Evolutionary conservation across 345 rosid species (phyloP), one percentile per base, ranked within the genome.

Genomic region (Eucalyptus curtisii): DNA sequence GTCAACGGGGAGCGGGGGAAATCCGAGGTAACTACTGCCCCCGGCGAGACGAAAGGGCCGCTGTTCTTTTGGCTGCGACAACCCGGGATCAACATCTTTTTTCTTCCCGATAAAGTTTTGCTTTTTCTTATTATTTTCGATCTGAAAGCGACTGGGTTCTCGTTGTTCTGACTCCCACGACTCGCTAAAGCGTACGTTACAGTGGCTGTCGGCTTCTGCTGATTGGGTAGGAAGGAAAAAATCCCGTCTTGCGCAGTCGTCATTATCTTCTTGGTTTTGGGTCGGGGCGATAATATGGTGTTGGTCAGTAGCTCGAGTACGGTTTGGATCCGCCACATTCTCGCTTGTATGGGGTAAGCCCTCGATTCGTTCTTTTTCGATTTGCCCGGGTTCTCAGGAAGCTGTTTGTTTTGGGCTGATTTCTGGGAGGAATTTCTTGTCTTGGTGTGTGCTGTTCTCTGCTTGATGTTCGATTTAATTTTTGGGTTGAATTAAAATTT

Each of bases 331-430:
- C 87, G 87, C 85, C 93, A 92, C 89, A 86, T 94, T 52, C 93
- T 95, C 19, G 92, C 93, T 87, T 95, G 94, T 86, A 93, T 93
- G 92, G 94, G 95, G 97, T 94, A 89, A 90, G 91, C 89, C 12
- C 30, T 91, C 45, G 85, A 44, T 57, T 82, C 89, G 88, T 6
- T 22, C 44, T 88, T 45, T 45, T 10, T 17, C 19, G 30, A 25
- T 30, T 55, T 14, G 44, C 87, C 86, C 71, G 13, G 6, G 37
- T 13, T 40, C 45, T 15, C 40, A 10, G 9, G 66, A 19, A 50
- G 44, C 30, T 25, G 37, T 13, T 31, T 25, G 2, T 64, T 61
- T 52, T 52, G 57, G 22, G 50, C 79, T 45, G 50, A 19, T 66
- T 87, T 25, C 80, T 52, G 42, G 86, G 57, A 52, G 82, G 42